Evolutionary conservation across 345 rosid species (phyloP).

Genomic region (Camelina laxa): DNA sequence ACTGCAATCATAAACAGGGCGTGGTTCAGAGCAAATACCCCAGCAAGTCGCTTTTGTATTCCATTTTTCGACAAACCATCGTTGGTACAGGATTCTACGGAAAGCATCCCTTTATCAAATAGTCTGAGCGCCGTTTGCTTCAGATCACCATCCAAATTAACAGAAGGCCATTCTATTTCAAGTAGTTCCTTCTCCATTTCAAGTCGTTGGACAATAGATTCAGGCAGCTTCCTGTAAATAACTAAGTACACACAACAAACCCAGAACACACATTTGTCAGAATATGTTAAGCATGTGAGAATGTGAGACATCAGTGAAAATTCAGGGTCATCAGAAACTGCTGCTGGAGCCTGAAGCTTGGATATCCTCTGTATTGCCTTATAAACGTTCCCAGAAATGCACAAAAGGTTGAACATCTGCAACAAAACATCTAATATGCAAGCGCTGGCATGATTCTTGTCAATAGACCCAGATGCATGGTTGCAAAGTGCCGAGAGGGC

Average conservation of each 20-base stretch:
- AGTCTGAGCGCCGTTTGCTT: slow-evolving; percentile 60
- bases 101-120: slow-evolving; percentile 54
- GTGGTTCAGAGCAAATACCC: slow-evolving; percentile 65
- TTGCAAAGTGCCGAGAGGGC: slow-evolving; percentile 70
- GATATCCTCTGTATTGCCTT: slow-evolving; percentile 65
- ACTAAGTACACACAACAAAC: slow-evolving; percentile 96
- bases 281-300: slow-evolving; percentile 77
- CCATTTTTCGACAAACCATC: slow-evolving; percentile 42
- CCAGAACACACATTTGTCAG: slow-evolving; percentile 98
- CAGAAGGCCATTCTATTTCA: slow-evolving; percentile 76
- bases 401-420: slow-evolving; percentile 85
- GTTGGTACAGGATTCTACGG: slow-evolving; percentile 43
- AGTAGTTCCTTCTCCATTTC: slow-evolving; percentile 79
- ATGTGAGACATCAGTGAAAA: slow-evolving; percentile 73
- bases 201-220: slow-evolving; percentile 63
- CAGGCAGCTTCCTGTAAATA: slow-evolving; percentile 97
- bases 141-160: slow-evolving; percentile 55
- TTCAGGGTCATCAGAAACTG: slow-evolving; percentile 65
- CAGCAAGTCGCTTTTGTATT: slow-evolving; percentile 47
- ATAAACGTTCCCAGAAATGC: slow-evolving; percentile 74
- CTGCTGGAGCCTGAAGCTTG: slow-evolving; percentile 48
- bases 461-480: slow-evolving; percentile 50
- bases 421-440: slow-evolving; percentile 86
- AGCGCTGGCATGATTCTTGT: slow-evolving; percentile 59
- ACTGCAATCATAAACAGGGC: slow-evolving; percentile 65